These are phyloP conservation scores for Exutisphaerella laricina DNA, from an alignment of 2,329 filamentous ascomycete genomes.

Conservation along the genomic window DNA sequence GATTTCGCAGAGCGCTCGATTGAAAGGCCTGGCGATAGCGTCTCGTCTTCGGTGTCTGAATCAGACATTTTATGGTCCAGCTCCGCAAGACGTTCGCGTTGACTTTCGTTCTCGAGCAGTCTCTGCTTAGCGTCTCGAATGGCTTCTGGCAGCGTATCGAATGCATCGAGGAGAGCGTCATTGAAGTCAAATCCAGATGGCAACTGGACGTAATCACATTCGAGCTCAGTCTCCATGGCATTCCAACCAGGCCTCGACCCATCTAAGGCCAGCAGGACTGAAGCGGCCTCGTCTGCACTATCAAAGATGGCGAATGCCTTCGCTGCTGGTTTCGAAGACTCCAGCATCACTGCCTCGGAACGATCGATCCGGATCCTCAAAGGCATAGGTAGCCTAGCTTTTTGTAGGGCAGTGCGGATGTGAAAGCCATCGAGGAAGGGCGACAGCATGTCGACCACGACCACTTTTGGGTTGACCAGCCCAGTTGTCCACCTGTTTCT, in stretches of 20 bases:
- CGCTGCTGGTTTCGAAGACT: neutral
- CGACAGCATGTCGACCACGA: slow-evolving; percentile 12
- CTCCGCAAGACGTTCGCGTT: neutral
- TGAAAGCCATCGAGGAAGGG: slow-evolving; percentile 1
- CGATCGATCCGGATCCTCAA: slow-evolving; percentile 5
- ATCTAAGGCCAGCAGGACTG: slow-evolving; percentile 11
- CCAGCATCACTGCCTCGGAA: neutral
- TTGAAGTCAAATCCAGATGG: slow-evolving; percentile 9
- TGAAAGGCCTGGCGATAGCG: neutral
- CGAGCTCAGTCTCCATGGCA: slow-evolving; percentile 4
- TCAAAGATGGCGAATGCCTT: slow-evolving; percentile 14
- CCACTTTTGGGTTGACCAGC: slow-evolving; percentile 10
- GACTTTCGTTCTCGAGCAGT: neutral
- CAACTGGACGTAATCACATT: slow-evolving; percentile 15
- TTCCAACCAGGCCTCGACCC: slow-evolving; percentile 16
- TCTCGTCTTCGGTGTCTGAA: slow-evolving; percentile 1
- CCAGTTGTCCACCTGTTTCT: slow-evolving; percentile 12
- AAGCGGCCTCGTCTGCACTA: slow-evolving; percentile 9
- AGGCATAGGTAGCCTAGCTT: slow-evolving; percentile 8
- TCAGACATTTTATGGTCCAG: neutral
- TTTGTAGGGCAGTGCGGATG: slow-evolving; percentile 7
- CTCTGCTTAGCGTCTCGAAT: neutral
- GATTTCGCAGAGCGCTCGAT: neutral
- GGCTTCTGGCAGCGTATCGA: slow-evolving; percentile 12
- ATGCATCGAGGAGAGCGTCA: slow-evolving; percentile 2